phyloP scores from a whole-genome alignment of 805 yeast genomes.

The Helenozyma rhizophorensis region DNA sequence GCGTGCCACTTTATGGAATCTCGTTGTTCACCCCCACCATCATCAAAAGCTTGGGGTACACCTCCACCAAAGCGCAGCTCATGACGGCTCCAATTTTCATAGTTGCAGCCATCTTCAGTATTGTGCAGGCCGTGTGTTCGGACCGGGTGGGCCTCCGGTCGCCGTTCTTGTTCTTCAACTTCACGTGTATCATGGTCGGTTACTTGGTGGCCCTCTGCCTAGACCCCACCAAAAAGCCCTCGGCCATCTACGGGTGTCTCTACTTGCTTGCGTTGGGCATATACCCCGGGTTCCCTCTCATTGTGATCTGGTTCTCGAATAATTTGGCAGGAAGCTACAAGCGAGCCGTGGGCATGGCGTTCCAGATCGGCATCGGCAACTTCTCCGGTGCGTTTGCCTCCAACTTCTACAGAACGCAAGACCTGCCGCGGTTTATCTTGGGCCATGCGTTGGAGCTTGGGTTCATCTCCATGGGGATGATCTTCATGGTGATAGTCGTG shows the following conservation, averaged over 20 bases:
- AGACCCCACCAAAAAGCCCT: conserved; percentile 18
- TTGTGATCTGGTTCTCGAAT: conserved; percentile 34
- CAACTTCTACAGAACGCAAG: conserved; percentile 27
- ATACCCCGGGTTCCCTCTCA: conserved; percentile 26
- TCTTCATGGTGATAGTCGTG: conserved; percentile 15
- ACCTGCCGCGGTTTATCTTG: conserved; percentile 21
- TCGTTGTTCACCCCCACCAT: conserved; percentile 44
- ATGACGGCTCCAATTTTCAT: conserved; percentile 43
- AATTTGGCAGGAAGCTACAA: conserved; percentile 33
- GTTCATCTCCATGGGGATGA: conserved; percentile 27
- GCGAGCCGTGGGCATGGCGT: conserved; percentile 36
- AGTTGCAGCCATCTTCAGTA: conserved; percentile 27
- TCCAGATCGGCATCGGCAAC: conserved; percentile 37
- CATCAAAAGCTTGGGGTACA: conserved; percentile 40
- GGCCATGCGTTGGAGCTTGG: conserved; percentile 33
- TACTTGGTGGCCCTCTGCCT: conserved; percentile 25
- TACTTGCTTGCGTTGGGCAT: conserved; percentile 28
- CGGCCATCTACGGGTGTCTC: conserved; percentile 27
- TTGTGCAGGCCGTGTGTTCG: conserved; percentile 22
- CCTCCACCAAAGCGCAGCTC: conserved; percentile 37
- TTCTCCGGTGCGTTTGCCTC: conserved; percentile 34
- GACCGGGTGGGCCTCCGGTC: conserved; percentile 25
- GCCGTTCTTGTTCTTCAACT: conserved; percentile 23
- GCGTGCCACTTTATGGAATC: conserved; percentile 32
- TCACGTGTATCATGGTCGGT: conserved; percentile 27